Evolutionary conservation across 1,139 yeast species (phyloP).

Genomic region (Geotrichum siamense): DNA sequence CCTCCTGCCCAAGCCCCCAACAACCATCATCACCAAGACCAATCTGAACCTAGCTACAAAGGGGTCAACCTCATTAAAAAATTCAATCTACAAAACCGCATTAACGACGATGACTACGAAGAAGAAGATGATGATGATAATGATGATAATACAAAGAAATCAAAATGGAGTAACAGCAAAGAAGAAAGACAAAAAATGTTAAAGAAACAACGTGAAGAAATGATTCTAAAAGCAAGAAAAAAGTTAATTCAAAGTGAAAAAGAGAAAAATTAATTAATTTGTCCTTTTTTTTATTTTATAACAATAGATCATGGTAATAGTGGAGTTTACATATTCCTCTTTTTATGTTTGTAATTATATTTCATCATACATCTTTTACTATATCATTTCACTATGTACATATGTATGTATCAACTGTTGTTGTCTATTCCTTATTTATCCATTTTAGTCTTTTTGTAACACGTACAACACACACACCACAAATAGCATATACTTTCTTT

Average conservation of each 20-base stretch:
- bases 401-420: too few relatives aligned
- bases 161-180: slow-evolving; percentile 37
- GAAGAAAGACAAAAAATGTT: slow-evolving; percentile 39
- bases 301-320: too few relatives aligned
- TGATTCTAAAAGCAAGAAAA: slow-evolving; percentile 46
- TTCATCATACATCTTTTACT: too few relatives aligned
- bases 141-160: slow-evolving; percentile 20
- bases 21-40: slow-evolving; percentile 5
- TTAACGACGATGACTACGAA: slow-evolving; percentile 5
- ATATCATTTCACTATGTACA: too few relatives aligned
- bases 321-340: too few relatives aligned
- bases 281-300: too few relatives aligned
- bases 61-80: slow-evolving; percentile 24
- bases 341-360: too few relatives aligned
- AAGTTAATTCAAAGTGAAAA: slow-evolving; percentile 33
- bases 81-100: slow-evolving; percentile 25
- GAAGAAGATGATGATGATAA: slow-evolving; percentile 15
- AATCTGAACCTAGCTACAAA: neutral
- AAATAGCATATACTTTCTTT: too few relatives aligned
- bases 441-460: too few relatives aligned
- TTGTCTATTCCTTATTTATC: too few relatives aligned
- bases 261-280: neutral
- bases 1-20: slow-evolving; percentile 11
- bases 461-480: too few relatives aligned
- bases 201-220: slow-evolving; percentile 43